Evolutionary conservation across 116 monocot genomes (phyloP).

Genomic region (Iris pallida): DNA sequence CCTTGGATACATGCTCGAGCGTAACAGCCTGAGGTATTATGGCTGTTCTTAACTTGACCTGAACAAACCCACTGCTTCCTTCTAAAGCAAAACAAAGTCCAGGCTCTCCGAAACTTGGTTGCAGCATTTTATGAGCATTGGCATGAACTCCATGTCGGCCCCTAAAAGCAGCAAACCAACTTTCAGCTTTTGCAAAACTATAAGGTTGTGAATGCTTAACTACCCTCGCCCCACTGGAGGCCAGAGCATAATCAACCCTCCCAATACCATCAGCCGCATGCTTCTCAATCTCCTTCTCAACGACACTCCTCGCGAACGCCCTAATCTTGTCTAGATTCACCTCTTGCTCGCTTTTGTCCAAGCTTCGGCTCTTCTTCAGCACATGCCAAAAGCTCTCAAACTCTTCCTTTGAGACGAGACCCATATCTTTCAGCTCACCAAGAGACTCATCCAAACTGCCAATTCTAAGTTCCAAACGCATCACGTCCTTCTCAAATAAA

Average conservation of each 20-base stretch:
- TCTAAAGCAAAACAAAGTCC: slow-evolving; percentile 85
- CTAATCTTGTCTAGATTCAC: slow-evolving; percentile 59
- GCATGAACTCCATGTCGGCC: slow-evolving; percentile 26
- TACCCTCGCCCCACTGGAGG: slow-evolving; percentile 76
- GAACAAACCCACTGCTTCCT: slow-evolving; percentile 75
- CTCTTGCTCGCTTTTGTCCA: slow-evolving; percentile 18
- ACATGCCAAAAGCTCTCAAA: slow-evolving; percentile 45
- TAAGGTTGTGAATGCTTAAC: slow-evolving; percentile 75
- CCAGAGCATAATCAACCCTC: slow-evolving; percentile 86
- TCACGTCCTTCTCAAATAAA: slow-evolving; percentile 42
- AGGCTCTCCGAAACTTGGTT: slow-evolving; percentile 98
- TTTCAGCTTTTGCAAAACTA: slow-evolving; percentile 21
- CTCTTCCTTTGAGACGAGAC: slow-evolving; percentile 55
- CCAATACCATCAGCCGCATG: slow-evolving; percentile 96
- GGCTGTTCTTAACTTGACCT: slow-evolving; percentile 51
- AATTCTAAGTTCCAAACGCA: slow-evolving; percentile 36
- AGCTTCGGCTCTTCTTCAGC: slow-evolving; percentile 25
- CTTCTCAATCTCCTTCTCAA: slow-evolving; percentile 82
- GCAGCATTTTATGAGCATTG: slow-evolving; percentile 75
- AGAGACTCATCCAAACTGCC: slow-evolving; percentile 49
- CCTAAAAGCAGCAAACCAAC: slow-evolving; percentile 30
- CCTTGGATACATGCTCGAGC: slow-evolving; percentile 94
- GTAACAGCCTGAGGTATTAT: slow-evolving; percentile 76
- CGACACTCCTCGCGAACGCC: slow-evolving; percentile 48
- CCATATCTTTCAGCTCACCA: slow-evolving; percentile 32